These are phyloP conservation scores for Barnettozyma populi DNA, from an alignment of 805 yeast genomes.

Conservation along the genomic window DNA sequence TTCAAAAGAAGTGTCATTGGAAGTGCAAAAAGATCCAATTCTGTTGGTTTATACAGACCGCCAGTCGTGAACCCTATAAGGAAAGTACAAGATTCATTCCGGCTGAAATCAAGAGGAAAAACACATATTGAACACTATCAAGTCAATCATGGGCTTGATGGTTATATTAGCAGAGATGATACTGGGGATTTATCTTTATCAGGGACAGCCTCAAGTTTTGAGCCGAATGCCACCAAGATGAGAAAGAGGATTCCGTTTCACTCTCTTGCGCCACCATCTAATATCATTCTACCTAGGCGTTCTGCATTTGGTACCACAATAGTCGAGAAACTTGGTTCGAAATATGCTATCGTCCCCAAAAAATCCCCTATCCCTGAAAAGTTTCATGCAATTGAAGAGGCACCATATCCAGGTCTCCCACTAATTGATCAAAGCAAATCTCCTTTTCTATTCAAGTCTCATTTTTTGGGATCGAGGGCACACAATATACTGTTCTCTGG, in stretches of 20 bases:
- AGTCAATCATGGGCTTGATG: background rate
- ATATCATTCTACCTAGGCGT: constrained; percentile 14
- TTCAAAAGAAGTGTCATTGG: background rate
- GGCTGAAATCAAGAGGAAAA: background rate
- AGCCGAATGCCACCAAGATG: background rate
- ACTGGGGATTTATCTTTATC: background rate
- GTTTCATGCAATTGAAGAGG: constrained; percentile 4
- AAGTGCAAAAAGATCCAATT: background rate
- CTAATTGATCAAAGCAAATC: background rate
- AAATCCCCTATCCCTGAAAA: background rate
- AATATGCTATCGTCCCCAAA: constrained; percentile 14
- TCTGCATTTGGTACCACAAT: constrained; percentile 17
- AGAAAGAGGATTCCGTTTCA: constrained; percentile 1
- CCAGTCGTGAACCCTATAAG: background rate
- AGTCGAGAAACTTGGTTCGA: constrained; percentile 16
- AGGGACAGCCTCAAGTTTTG: background rate
- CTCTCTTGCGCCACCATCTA: constrained; percentile 10
- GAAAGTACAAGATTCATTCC: background rate
- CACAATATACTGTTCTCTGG: constrained; percentile 12
- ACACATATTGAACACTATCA: background rate
- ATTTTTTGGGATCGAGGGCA: constrained; percentile 11
- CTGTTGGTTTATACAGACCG: background rate
- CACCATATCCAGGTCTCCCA: background rate
- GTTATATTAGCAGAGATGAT: background rate
- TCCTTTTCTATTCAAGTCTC: constrained; percentile 4